Evolutionary conservation across 2,329 filamentous ascomycete species (phyloP).

Genomic region (Clonostachys solani): DNA sequence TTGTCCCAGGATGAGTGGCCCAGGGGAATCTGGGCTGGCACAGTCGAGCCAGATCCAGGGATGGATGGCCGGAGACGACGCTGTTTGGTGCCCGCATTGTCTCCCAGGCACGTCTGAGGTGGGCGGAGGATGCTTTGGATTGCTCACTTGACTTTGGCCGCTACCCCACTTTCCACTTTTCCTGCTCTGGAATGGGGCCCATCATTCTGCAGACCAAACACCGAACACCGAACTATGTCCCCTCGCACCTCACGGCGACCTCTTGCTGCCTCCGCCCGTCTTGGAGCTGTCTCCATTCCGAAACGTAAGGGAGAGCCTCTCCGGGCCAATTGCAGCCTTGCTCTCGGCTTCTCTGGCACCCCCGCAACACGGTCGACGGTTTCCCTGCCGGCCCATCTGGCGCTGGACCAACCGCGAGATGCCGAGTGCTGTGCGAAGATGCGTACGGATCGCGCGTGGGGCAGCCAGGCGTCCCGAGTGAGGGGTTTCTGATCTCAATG

Average conservation of each 20-base stretch:
- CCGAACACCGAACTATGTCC: conserved; percentile 22
- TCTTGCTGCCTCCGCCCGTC: too few relatives aligned
- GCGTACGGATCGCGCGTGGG: background rate
- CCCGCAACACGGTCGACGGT: background rate
- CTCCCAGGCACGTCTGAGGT: too few relatives aligned
- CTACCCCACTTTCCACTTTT: too few relatives aligned
- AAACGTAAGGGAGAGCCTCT: background rate
- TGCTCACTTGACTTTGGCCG: too few relatives aligned
- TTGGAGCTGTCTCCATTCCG: background rate
- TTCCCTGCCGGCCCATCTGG: too few relatives aligned
- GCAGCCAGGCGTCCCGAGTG: background rate
- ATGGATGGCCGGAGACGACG: too few relatives aligned
- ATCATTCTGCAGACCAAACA: conserved; percentile 1
- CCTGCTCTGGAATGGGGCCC: too few relatives aligned
- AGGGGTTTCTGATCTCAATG: background rate
- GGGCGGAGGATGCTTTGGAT: too few relatives aligned
- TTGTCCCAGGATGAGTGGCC: too few relatives aligned
- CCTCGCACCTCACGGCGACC: conserved; percentile 2
- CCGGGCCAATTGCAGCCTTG: background rate
- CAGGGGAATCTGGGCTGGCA: too few relatives aligned
- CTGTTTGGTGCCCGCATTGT: too few relatives aligned
- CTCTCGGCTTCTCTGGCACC: background rate
- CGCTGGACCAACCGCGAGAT: background rate
- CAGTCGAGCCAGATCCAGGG: too few relatives aligned
- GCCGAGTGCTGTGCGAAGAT: background rate